These are phyloP conservation scores for Fagopyrum tataricum DNA, from an alignment of 148 eudicot species.

Conservation along the genomic window DNA sequence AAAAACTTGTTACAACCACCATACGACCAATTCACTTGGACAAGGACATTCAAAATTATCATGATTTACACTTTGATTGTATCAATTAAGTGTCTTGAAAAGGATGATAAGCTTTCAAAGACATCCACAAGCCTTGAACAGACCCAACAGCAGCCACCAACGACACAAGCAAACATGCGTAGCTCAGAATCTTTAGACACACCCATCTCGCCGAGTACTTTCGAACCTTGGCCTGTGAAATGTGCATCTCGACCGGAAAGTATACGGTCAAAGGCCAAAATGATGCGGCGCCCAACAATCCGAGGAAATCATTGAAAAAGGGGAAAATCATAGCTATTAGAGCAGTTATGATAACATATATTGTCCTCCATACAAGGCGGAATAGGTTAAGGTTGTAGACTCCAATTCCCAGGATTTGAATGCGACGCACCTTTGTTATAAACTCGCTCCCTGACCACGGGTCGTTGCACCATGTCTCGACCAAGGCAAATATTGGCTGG, in stretches of 20 bases:
- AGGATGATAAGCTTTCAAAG: constrained; percentile 45
- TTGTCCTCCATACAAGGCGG: constrained; percentile 74
- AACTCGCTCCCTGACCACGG: constrained; percentile 61
- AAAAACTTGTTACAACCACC: background rate
- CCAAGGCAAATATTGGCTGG: constrained; percentile 66
- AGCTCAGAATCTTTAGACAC: constrained; percentile 51
- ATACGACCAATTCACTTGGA: background rate
- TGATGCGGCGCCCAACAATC: constrained; percentile 63
- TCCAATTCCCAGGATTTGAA: constrained; percentile 37
- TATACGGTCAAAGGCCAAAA: constrained; percentile 78
- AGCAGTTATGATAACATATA: constrained; percentile 55
- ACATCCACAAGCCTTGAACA: constrained; percentile 43
- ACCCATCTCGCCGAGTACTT: constrained; percentile 54
- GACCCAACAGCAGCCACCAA: constrained; percentile 71
- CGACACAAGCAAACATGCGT: constrained; percentile 55
- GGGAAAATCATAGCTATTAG: constrained; percentile 78
- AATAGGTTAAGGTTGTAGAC: constrained; percentile 53
- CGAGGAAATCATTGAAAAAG: constrained; percentile 84
- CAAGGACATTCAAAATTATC: background rate
- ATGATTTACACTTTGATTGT: background rate
- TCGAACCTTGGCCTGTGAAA: constrained; percentile 51
- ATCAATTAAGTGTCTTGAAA: constrained; percentile 30
- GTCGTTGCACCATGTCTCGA: constrained; percentile 33
- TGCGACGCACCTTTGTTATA: constrained; percentile 44
- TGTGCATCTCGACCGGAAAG: constrained; percentile 74